Evolutionary conservation across 176 grass and related monocot species (phyloP).

Genomic region (Triticum turgidum): DNA sequence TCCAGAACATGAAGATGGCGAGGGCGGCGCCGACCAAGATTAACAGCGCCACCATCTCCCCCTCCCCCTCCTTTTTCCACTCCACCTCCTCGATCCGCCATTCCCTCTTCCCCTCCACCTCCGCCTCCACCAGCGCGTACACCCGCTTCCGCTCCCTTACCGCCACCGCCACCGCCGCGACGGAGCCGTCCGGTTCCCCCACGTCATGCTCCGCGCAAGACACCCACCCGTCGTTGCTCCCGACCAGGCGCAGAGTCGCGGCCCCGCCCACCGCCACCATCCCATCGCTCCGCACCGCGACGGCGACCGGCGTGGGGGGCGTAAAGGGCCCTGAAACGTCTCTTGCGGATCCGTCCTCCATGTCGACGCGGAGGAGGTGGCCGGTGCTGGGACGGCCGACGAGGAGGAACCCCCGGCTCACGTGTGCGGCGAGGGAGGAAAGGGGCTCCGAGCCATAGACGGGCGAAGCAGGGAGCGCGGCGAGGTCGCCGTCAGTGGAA

Average conservation of each 20-base stretch:
- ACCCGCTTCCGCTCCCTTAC: constrained; percentile 62
- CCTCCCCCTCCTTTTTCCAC: constrained; percentile 65
- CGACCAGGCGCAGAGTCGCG: constrained; percentile 35
- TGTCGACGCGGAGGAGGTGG: constrained; percentile 63
- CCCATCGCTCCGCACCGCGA: constrained; percentile 59
- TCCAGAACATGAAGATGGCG: constrained; percentile 76
- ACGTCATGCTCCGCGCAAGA: constrained; percentile 42
- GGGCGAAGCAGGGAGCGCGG: constrained; percentile 39
- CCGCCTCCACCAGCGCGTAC: constrained; percentile 53
- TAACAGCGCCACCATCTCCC: constrained; percentile 64
- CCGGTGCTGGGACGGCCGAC: constrained; percentile 51
- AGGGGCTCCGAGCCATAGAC: constrained; percentile 38
- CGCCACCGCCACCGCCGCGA: constrained; percentile 42
- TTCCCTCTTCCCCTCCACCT: constrained; percentile 19
- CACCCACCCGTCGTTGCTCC: constrained; percentile 67
- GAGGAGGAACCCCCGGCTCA: constrained; percentile 71
- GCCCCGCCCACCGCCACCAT: constrained; percentile 42
- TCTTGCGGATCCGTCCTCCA: constrained; percentile 50
- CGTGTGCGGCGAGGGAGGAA: constrained; percentile 50
- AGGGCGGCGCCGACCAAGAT: constrained; percentile 63
- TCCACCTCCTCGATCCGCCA: constrained; percentile 77
- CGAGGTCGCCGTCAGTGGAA: constrained; percentile 34
- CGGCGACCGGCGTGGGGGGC: constrained; percentile 26
- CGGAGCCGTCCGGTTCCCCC: constrained; percentile 40
- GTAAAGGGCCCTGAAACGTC: constrained; percentile 24